phyloP scores from a whole-genome alignment of 768 basidiomycete genomes.

The Sarcomyxa edulis region DNA sequence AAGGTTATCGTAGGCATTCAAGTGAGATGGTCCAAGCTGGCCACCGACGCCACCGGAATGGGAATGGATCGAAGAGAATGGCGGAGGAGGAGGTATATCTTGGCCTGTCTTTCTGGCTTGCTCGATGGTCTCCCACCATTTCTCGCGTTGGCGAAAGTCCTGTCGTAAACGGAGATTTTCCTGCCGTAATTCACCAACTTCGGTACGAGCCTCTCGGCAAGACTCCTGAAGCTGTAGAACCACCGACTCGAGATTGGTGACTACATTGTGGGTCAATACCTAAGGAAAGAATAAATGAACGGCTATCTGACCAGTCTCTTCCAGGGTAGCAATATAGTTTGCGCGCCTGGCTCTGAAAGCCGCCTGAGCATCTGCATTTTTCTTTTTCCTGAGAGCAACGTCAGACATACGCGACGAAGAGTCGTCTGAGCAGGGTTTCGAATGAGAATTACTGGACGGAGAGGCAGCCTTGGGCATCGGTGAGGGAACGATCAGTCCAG shows the following conservation, averaged over 20 bases:
- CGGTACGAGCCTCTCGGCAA: conserved; percentile 59
- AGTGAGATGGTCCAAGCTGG: conserved; percentile 26
- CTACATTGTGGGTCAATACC: conserved; percentile 27
- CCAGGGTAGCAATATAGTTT: conserved; percentile 84
- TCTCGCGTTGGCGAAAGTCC: conserved; percentile 68
- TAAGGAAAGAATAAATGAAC: conserved; percentile 9
- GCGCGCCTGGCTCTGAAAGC: conserved; percentile 78
- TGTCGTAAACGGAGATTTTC: conserved; percentile 62
- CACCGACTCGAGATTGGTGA: conserved; percentile 81
- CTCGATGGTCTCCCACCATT: conserved; percentile 66
- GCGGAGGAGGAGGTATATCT: conserved; percentile 46
- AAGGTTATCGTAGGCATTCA: conserved; percentile 34
- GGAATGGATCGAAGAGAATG: conserved; percentile 28
- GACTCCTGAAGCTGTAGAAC: conserved; percentile 82
- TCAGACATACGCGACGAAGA: conserved; percentile 48
- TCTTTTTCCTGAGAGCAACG: conserved; percentile 75
- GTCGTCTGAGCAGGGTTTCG: conserved; percentile 30
- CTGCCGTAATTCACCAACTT: conserved; percentile 56
- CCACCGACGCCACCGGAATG: conserved; percentile 23
- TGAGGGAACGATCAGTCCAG: conserved; percentile 21
- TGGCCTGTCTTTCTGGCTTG: conserved; percentile 57
- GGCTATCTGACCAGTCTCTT: conserved; percentile 60
- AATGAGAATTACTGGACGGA: conserved; percentile 20
- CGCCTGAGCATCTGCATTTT: conserved; percentile 87
- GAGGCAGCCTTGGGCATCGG: conserved; percentile 37